Evolutionary conservation across 164 flowering plant species (phyloP), one percentile per base, ranked within the genome.

Genomic region (Kalanchoe fedtschenkoi): DNA sequence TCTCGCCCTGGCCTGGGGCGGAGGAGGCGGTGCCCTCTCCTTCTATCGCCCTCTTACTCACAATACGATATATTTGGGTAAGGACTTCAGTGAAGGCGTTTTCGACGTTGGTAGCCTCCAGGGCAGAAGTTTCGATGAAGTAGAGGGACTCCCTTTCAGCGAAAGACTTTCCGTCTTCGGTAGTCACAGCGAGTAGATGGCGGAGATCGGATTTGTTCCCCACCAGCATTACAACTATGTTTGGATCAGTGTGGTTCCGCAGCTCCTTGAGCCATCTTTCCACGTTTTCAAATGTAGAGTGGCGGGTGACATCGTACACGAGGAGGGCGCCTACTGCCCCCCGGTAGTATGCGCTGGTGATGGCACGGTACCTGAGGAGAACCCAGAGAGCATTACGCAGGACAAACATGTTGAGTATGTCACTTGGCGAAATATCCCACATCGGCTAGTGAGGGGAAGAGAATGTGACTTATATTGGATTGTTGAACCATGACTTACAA

Each of bases 51-150:
- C 68, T 80, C 34, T 69, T 63, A 61, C 81, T 65, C 17, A 74
- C 78, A 3, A 78, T 81, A 60, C 57, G 80, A 46, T 78, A 72
- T 47, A 84, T 81, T 46, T 84, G 83, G 3, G 79, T 79, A 8
- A 81, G 80, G 38, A 83, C 85, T 66, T 80, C 84, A 44, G 82
- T 82, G 72, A 84, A 84, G 34, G 88, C 77, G 65, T 81, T 78
- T 60, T 83, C 88, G 37, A 84, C 89, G 68, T 84, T 84, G 65
- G 69, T 58, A 5, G 89, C 76, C 71, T 84, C 87, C 21, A 84
- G 85, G 9, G 89, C 89, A 64, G 89, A 84, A 33, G 89, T 84
- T 68, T 84, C 85, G 69, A 82, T 75, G 62, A 82, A 84, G 47
- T 75, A 82, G 13, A 80, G 63, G 34, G 71, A 80, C 65, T 85